phyloP scores from a whole-genome alignment of 257 asterid genomes.

The Leptodermis oblonga region DNA sequence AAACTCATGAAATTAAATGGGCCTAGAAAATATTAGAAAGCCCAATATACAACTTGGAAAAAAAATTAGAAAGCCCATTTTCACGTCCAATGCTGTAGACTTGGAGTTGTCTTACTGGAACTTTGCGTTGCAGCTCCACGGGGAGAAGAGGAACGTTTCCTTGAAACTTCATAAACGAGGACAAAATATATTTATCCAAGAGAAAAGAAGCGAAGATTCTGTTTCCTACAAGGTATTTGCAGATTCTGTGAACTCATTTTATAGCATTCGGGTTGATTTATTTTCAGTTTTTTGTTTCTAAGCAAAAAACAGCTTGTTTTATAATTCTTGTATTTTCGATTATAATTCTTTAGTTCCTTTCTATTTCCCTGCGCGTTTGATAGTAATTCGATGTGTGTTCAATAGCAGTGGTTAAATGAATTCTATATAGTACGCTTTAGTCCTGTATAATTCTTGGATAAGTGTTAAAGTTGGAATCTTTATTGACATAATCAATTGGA shows the following conservation, averaged over 20 bases:
- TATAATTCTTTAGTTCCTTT: neutral
- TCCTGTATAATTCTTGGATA: neutral
- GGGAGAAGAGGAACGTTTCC: neutral
- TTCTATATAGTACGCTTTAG: neutral
- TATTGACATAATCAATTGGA: neutral
- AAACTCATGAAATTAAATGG: no score
- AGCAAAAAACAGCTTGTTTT: neutral
- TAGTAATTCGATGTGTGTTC: neutral
- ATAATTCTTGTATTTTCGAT: neutral
- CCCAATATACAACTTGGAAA: no score
- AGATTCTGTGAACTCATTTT: neutral
- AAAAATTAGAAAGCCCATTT: neutral
- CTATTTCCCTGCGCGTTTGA: neutral
- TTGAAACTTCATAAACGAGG: neutral
- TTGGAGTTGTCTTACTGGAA: neutral
- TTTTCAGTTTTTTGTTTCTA: neutral
- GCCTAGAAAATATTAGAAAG: no score
- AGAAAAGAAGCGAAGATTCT: neutral
- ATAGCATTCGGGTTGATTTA: neutral
- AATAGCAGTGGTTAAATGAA: neutral
- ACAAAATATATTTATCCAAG: neutral
- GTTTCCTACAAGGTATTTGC: neutral
- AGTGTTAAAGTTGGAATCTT: constrained; percentile 9
- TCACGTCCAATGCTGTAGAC: neutral
- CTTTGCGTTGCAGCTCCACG: neutral